Conservation (phyloP, 768 basidiomycete species). For the Dioszegia aurantiaca region DNA sequence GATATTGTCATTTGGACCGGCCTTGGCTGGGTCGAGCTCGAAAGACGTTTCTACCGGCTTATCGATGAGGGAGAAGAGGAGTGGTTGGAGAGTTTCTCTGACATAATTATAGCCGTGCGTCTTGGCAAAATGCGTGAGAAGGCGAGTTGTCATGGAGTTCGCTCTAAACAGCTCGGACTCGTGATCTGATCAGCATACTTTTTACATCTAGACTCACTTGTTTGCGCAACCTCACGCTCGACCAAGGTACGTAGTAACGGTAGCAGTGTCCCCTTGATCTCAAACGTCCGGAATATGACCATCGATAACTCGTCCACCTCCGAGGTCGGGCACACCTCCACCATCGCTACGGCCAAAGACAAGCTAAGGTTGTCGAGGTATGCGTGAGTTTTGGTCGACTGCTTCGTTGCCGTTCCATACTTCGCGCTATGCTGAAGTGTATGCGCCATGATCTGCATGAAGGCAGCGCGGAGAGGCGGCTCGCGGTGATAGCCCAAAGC, state of each 20-base stretch:
- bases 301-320: slow-evolving; percentile 74
- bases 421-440: slow-evolving; percentile 76
- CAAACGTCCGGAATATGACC: slow-evolving; percentile 80
- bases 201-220: slow-evolving; percentile 59
- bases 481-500: slow-evolving; percentile 73
- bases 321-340: slow-evolving; percentile 73
- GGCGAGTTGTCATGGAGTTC: slow-evolving; percentile 81
- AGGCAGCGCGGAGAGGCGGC: slow-evolving; percentile 68
- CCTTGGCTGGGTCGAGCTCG: slow-evolving; percentile 65
- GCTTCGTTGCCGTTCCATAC: slow-evolving; percentile 55
- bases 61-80: slow-evolving; percentile 70
- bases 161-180: slow-evolving; percentile 80
- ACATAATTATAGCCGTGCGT: slow-evolving; percentile 91
- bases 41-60: slow-evolving; percentile 72
- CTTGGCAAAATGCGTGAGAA: slow-evolving; percentile 79
- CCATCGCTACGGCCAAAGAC: slow-evolving; percentile 66
- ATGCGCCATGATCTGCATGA: slow-evolving; percentile 76
- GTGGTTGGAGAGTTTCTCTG: slow-evolving; percentile 70
- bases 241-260: slow-evolving; percentile 76
- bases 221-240: slow-evolving; percentile 74
- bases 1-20: slow-evolving; percentile 60
- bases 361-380: slow-evolving; percentile 31
- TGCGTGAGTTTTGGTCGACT: slow-evolving; percentile 12
- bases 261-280: slow-evolving; percentile 70
- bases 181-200: slow-evolving; percentile 60